Conservation (phyloP, 768 basidiomycete species). For the Termitomyces eurrhizus region DNA sequence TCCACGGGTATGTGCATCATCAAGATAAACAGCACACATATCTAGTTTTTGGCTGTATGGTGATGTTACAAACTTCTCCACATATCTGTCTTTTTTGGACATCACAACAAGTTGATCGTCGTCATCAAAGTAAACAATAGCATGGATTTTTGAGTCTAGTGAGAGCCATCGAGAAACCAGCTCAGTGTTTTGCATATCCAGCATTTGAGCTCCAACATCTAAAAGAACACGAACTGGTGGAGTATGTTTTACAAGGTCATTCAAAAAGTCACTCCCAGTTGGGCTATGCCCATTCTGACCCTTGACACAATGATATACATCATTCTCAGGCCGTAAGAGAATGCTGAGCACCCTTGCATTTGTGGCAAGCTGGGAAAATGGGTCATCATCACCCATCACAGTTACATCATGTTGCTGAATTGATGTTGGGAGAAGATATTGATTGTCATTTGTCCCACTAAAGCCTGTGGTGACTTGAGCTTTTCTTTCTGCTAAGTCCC, state of each 20-base stretch:
- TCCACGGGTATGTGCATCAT: constrained; percentile 50
- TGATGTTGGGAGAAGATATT: not conserved
- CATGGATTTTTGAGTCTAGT: constrained; percentile 23
- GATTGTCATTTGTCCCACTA: not conserved
- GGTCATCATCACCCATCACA: not conserved
- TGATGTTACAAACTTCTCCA: constrained; percentile 35
- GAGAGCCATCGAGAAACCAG: constrained; percentile 39
- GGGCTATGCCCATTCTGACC: constrained; percentile 17
- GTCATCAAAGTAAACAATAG: constrained; percentile 40
- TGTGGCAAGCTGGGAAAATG: not conserved
- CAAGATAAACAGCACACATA: constrained; percentile 36
- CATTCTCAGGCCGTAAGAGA: not conserved
- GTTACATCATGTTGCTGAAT: not conserved
- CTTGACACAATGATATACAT: constrained; percentile 23
- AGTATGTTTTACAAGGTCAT: constrained; percentile 25
- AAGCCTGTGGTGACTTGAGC: not conserved
- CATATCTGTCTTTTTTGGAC: constrained; percentile 31
- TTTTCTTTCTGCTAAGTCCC: not conserved
- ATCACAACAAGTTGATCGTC: constrained; percentile 32
- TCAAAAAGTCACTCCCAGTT: constrained; percentile 24
- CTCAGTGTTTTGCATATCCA: constrained; percentile 42
- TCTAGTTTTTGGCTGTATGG: constrained; percentile 27
- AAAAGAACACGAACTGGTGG: constrained; percentile 43
- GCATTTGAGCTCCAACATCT: constrained; percentile 57
- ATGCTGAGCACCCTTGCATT: not conserved